phyloP scores from a whole-genome alignment of 2,329 filamentous ascomycete species.

The Fusarium sp. region DNA sequence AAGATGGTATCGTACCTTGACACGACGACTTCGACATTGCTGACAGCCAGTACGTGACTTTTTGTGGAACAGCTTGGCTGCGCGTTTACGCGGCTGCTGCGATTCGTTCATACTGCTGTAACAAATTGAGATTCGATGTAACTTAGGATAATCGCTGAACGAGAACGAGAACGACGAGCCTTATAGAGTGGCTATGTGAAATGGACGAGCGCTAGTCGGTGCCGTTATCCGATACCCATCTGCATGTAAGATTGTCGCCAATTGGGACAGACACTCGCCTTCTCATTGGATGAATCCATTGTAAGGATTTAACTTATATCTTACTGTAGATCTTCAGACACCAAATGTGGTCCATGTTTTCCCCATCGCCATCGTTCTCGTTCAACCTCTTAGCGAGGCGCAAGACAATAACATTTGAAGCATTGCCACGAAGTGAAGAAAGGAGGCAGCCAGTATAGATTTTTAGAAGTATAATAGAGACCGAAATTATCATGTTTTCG shows the following conservation, averaged over 20 bases:
- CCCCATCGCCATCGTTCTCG: background rate
- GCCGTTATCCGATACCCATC: background rate
- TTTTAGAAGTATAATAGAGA: slow-evolving; percentile 6
- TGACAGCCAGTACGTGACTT: slow-evolving; percentile 13
- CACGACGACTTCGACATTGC: slow-evolving; percentile 7
- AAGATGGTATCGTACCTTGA: background rate
- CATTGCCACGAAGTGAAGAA: background rate
- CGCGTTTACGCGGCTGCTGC: slow-evolving; percentile 1
- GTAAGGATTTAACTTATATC: background rate
- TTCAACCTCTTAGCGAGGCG: background rate
- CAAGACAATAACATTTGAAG: background rate
- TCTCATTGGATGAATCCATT: background rate
- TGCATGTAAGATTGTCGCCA: background rate
- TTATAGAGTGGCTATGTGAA: background rate
- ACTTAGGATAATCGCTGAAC: background rate
- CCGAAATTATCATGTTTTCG: background rate
- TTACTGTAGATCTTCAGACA: background rate
- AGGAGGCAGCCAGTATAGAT: slow-evolving; percentile 2
- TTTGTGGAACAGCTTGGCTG: slow-evolving; percentile 11
- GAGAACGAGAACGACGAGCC: slow-evolving; percentile 8
- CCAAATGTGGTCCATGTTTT: background rate
- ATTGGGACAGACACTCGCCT: background rate
- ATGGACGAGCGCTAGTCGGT: background rate
- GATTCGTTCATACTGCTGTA: background rate
- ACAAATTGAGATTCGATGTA: background rate